These are phyloP conservation scores for Colletotrichum sp. DNA, from an alignment of 2,329 filamentous ascomycete genomes.

Conservation along the genomic window DNA sequence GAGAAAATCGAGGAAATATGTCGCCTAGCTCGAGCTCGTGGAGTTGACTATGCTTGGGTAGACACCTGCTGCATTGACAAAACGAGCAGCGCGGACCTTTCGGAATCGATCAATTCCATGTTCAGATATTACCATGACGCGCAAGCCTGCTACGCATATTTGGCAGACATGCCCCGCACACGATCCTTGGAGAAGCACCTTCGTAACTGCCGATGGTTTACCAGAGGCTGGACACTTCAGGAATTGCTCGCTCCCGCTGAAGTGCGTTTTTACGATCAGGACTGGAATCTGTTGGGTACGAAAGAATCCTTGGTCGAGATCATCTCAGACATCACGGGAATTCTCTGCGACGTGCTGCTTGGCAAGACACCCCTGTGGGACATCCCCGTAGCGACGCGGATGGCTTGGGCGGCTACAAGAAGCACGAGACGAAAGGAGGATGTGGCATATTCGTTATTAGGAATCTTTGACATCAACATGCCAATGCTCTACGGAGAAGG, in stretches of 20 bases:
- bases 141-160: slow-evolving; percentile 23
- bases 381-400: slow-evolving; percentile 23
- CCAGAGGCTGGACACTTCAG: slow-evolving; percentile 64
- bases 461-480: slow-evolving; percentile 31
- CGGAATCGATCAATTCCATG: slow-evolving; percentile 27
- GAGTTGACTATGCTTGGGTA: slow-evolving; percentile 25
- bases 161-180: slow-evolving; percentile 23
- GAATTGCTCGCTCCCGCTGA: slow-evolving; percentile 61
- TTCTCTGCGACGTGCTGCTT: neutral
- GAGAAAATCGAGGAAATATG: slow-evolving; percentile 22
- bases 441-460: slow-evolving; percentile 29
- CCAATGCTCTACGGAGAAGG: slow-evolving; percentile 31
- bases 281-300: slow-evolving; percentile 30
- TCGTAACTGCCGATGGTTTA: slow-evolving; percentile 33
- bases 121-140: slow-evolving; percentile 22
- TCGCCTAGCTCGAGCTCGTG: slow-evolving; percentile 1
- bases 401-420: slow-evolving; percentile 30
- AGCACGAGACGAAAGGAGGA: slow-evolving; percentile 26
- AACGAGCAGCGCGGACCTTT: slow-evolving; percentile 22
- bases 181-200: neutral
- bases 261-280: slow-evolving; percentile 32
- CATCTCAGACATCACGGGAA: neutral
- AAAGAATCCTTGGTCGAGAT: slow-evolving; percentile 16
- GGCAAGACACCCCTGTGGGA: neutral
- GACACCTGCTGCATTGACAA: slow-evolving; percentile 31